These are phyloP conservation scores for Calonectria pseudoturangicola DNA, from an alignment of 2,329 filamentous ascomycete species.

Conservation along the genomic window DNA sequence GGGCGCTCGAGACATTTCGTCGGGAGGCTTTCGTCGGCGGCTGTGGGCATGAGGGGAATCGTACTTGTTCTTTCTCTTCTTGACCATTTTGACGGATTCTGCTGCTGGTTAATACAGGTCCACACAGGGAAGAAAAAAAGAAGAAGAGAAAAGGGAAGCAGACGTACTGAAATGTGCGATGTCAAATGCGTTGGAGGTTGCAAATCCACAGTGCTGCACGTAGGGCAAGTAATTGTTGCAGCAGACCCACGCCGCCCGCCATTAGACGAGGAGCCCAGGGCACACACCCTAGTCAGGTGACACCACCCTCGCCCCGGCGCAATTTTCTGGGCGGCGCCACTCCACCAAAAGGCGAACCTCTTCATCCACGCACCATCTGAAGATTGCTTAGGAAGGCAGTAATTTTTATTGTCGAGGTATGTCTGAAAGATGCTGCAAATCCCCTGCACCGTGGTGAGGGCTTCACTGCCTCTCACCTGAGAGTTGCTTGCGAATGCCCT, in stretches of 20 bases:
- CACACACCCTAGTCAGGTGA: slow-evolving; percentile 57
- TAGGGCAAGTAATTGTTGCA: slow-evolving; percentile 48
- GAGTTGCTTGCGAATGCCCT: slow-evolving; percentile 54
- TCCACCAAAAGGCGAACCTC: slow-evolving; percentile 54
- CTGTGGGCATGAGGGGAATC: slow-evolving; percentile 54
- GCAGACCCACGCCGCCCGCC: slow-evolving; percentile 18
- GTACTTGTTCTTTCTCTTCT: slow-evolving; percentile 83
- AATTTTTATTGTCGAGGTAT: slow-evolving; percentile 76
- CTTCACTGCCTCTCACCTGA: slow-evolving; percentile 59
- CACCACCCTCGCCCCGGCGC: slow-evolving; percentile 41
- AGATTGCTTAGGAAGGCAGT: slow-evolving; percentile 79
- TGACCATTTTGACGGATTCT: slow-evolving; percentile 80
- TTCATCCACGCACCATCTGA: slow-evolving; percentile 70
- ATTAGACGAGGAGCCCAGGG: slow-evolving; percentile 44
- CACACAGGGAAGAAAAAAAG: slow-evolving; percentile 52
- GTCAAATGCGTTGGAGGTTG: slow-evolving; percentile 53
- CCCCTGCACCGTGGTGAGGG: slow-evolving; percentile 53
- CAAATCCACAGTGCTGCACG: slow-evolving; percentile 44
- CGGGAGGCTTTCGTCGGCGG: slow-evolving; percentile 45
- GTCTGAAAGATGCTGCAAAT: slow-evolving; percentile 72
- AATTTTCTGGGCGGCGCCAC: slow-evolving; percentile 58
- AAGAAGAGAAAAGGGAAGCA: slow-evolving; percentile 45
- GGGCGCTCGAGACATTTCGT: slow-evolving; percentile 40
- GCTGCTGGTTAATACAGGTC: slow-evolving; percentile 59
- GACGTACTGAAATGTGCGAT: slow-evolving; percentile 59